phyloP scores from a whole-genome alignment of 169 alveolate genomes.

The Blepharisma undulans region DNA sequence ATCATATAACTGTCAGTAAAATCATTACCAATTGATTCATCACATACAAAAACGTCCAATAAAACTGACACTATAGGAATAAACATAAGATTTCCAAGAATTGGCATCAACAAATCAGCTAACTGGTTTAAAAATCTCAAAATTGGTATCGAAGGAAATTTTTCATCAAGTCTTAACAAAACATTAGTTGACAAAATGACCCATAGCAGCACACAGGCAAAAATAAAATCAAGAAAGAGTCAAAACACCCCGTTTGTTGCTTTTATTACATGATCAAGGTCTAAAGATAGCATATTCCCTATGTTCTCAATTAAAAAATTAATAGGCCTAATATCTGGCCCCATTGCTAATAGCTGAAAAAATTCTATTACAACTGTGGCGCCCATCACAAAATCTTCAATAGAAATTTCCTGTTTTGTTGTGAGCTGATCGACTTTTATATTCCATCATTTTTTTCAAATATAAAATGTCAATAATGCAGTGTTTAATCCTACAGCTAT shows the following conservation, averaged over 20 bases:
- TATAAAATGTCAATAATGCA: not conserved
- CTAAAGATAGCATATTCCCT: constrained; percentile 2
- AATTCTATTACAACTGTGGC: not conserved
- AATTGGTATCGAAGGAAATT: not conserved
- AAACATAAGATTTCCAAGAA: constrained; percentile 21
- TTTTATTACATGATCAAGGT: not conserved
- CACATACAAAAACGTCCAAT: constrained; percentile 43
- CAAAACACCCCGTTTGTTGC: not conserved
- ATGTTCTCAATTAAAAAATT: not conserved
- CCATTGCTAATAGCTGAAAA: not conserved
- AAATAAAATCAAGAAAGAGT: not conserved
- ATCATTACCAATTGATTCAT: constrained; percentile 12
- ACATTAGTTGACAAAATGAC: not conserved
- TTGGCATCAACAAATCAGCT: constrained; percentile 11
- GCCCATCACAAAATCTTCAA: constrained; percentile 19
- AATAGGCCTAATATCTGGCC: not conserved
- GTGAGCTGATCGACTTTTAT: not conserved
- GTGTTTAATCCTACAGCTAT: not conserved
- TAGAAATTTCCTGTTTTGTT: not conserved
- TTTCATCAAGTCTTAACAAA: not conserved
- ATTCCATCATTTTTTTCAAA: constrained; percentile 17
- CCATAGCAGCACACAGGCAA: not conserved
- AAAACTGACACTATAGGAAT: constrained; percentile 12
- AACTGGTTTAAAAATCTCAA: not conserved
- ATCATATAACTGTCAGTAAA: not conserved